Conservation (phyloP, 345 rosid species). For the Geranium brycei region DNA sequence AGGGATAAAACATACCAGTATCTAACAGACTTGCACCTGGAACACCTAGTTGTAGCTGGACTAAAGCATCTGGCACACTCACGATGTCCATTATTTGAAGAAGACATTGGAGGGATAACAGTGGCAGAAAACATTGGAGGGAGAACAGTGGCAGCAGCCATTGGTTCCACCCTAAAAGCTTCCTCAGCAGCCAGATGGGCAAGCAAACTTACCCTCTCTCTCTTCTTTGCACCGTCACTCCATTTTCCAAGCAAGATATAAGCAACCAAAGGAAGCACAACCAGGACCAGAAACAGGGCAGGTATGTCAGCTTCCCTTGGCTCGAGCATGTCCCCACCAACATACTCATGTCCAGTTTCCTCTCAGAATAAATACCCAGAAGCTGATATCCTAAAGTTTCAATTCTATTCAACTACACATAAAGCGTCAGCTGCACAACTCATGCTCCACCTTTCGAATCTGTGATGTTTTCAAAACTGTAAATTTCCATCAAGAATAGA, state of each 20-base stretch:
- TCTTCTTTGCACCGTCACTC: constrained; percentile 57
- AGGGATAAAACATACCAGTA: constrained; percentile 45
- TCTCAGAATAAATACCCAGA: constrained; percentile 2
- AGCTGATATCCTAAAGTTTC: neutral
- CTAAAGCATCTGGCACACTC: constrained; percentile 59
- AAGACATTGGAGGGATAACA: constrained; percentile 25
- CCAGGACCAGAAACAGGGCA: constrained; percentile 60
- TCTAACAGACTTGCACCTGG: constrained; percentile 74
- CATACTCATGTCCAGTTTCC: constrained; percentile 59
- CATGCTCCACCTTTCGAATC: neutral
- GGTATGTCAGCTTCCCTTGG: constrained; percentile 87
- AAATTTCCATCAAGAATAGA: neutral
- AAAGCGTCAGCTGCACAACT: neutral
- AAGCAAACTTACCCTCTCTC: constrained; percentile 46
- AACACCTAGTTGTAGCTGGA: constrained; percentile 76
- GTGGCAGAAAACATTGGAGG: constrained; percentile 23
- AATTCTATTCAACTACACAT: neutral
- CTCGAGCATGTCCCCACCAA: constrained; percentile 76
- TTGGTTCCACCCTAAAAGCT: constrained; percentile 44
- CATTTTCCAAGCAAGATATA: constrained; percentile 74
- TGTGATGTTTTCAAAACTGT: neutral
- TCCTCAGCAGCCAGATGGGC: constrained; percentile 74
- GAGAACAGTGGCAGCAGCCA: constrained; percentile 23
- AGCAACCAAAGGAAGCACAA: constrained; percentile 68
- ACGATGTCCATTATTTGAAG: constrained; percentile 35